Base-by-base conservation (phyloP, 805 yeast species). In the Torulaspora maleeae region DNA sequence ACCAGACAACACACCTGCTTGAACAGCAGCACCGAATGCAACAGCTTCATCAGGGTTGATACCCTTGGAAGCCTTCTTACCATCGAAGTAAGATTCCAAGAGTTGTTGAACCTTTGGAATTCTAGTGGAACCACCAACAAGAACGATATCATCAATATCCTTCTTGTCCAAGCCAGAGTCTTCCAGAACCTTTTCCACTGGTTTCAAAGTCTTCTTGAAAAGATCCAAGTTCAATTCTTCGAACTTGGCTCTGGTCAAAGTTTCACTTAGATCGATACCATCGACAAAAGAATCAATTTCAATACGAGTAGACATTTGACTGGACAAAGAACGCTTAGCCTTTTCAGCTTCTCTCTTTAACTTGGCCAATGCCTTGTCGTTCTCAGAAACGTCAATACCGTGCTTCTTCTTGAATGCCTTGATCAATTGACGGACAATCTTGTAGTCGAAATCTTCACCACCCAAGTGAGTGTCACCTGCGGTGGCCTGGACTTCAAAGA, bases 41-140 rank as follows among this genome's bases (percentile, higher is more conserved):
- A 91, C 98, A 68, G 99, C 99, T 78, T 91, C 99, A 75, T 91
- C 99, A 53, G 99, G 98, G 77, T 91, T 91, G 65, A 91, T 91
- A 63, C 96, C 91, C 80, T 90, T 91, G 58, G 95, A 87, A 55
- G 95, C 91, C 73, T 89, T 89, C 79, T 93, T 91, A 62, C 96
- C 96, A 64, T 84, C 82, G 67, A 91, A 91, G 79, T 72, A 89
- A 54, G 83, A 78, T 73, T 91, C 95, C 58, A 91, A 79, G 62
- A 91, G 78, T 73, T 86, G 85, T 76, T 90, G 98, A 59, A 91
- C 91, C 79, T 89, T 93, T 74, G 98, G 99, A 75, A 91, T 93
- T 79, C 98, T 87, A 45, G 99, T 93, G 33, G 99, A 91, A 73
- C 99, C 99, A 78, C 99, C 99, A 65, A 91, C 99, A 43, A 91